Evolutionary conservation across 1,139 yeast species (phyloP), one percentile per base, ranked within the genome.

Genomic region (Scheffersomyces segobiensis): DNA sequence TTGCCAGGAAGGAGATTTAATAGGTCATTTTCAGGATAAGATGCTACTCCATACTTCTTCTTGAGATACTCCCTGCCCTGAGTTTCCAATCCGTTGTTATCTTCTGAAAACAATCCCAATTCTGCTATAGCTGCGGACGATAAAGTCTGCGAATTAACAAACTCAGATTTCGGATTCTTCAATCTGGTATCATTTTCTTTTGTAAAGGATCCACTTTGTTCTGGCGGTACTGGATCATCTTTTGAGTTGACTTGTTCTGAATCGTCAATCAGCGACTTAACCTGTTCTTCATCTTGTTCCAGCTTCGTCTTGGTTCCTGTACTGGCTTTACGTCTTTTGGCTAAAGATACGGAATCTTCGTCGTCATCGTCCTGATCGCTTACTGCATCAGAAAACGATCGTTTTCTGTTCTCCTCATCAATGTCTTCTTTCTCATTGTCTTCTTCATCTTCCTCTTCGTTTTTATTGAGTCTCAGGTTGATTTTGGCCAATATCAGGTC

Each of bases 31-130:
- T 87, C 85, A 0, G 99, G 99, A 70, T 88, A 95, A 19, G 95
- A 87, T 0, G 96, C 91, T 17, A 96, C 99, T 1, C 92, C 98
- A 67, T 88, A 92, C 70, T 89, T 89, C 64, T 81, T 83, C 69
- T 90, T 90, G 59, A 90, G 73, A 66, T 84, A 91, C 54, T 90
- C 97, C 57, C 86, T 88, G 8, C 92, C 93, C 55, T 82, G 86
- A 7, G 83, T 78, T 60, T 84, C 87, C 46, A 82, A 69, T 0
- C 84, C 84, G 60, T 84, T 81, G 51, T 85, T 73, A 52, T 82
- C 81, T 56, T 89, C 93, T 7, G 86, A 83, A 64, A 86, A 91
- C 49, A 91, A 75, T 0, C 93, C 93, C 56, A 91, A 74, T 52
- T 83, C 86, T 7, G 83, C 80, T 17, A 80, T 75, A 0, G 93